Percentiles rank a stretch among this genome's conserved stretches.
Evolutionary conservation across 2,329 filamentous ascomycete species (phyloP).

Genomic region (Claviceps maximensis): DNA sequence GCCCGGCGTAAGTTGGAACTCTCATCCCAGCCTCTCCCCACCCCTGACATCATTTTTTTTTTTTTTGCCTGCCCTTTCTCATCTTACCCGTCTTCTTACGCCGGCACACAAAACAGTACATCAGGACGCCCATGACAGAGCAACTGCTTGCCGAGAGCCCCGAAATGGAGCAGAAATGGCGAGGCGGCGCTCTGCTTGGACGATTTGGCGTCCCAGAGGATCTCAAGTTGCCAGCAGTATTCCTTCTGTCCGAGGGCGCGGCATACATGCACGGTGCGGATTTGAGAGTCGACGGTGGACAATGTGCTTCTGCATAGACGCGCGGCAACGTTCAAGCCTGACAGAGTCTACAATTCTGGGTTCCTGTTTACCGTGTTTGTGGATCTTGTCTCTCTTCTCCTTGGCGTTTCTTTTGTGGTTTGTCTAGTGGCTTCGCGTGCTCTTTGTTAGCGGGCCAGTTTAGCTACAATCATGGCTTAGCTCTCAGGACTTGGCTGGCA

Average conservation of each 20-base stretch:
- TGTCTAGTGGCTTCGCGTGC: too few relatives aligned
- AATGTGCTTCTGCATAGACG: conserved; percentile 19
- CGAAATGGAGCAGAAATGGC: conserved; percentile 55
- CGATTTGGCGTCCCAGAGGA: conserved; percentile 54
- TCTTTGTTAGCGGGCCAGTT: too few relatives aligned
- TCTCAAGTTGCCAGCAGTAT: conserved; percentile 59
- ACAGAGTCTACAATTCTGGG: too few relatives aligned
- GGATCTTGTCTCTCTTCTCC: not conserved
- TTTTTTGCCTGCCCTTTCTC: not conserved
- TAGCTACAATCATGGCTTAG: too few relatives aligned
- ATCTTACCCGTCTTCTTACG: not conserved
- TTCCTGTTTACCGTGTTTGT: not conserved
- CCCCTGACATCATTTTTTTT: too few relatives aligned
- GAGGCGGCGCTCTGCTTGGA: conserved; percentile 73
- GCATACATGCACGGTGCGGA: conserved; percentile 65
- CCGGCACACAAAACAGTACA: conserved; percentile 35
- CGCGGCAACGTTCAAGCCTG: too few relatives aligned
- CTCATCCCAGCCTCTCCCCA: not conserved
- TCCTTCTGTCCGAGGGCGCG: conserved; percentile 58
- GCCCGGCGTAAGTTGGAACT: conserved; percentile 31
- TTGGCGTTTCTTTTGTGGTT: too few relatives aligned
- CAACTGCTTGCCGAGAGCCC: conserved; percentile 65
- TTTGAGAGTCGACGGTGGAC: conserved; percentile 58
- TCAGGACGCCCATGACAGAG: conserved; percentile 73
- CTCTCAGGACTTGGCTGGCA: too few relatives aligned